Base-by-base conservation (phyloP, 169 alveolate genomes). In the Eimeria acervulina region DNA sequence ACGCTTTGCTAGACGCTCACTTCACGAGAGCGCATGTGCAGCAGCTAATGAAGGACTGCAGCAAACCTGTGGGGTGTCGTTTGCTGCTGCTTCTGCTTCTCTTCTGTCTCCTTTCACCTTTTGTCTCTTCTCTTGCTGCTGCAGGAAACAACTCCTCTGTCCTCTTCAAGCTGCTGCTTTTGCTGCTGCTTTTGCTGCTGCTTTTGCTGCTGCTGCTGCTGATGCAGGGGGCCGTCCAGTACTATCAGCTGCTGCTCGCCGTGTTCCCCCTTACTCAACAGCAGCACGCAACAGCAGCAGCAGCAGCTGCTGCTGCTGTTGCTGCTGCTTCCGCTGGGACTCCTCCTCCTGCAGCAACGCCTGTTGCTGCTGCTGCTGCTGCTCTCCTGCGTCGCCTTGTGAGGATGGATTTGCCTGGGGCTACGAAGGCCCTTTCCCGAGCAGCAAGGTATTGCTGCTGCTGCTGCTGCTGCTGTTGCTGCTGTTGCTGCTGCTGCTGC, bases 231-330 rank as follows among this genome's bases (percentile, higher is more conserved):
- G 12, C 88, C 26, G 15, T 78, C 33, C 88, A 78, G 63, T 78
- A 78, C 88, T 78, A 38, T 28, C 88, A 78, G 88, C 42, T 78
- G 88, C 88, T 78, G 88, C 88, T 78, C 36, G 88, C 88, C 33
- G 88, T 78, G 7, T 78, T 78, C 63, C 88, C 88, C 26, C 28
- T 78, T 55, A n/a, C 88, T 3, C 88, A 78, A 21, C 33, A 36
- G 28, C 88, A 78, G 38, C 33, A n/a, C 6, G 38, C 59, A 15
- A 36, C 88, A 78, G 88, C 55, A 42, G 63, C 59, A 78, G 88
- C 63, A 42, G 63, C 88, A 78, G 2, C 63, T 7, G 21, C 88
- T 36, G 88, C 88, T 36, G 40, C 83, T 19, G 78, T 15, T 66
- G 55, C 55, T 47, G 36, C 78, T 66, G 51, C 55, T 47, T 12